Evolutionary conservation across 225 moss, liverwort and hornwort genomes (phyloP).

Genomic region (Bryoerythrophyllum caledonicum): DNA sequence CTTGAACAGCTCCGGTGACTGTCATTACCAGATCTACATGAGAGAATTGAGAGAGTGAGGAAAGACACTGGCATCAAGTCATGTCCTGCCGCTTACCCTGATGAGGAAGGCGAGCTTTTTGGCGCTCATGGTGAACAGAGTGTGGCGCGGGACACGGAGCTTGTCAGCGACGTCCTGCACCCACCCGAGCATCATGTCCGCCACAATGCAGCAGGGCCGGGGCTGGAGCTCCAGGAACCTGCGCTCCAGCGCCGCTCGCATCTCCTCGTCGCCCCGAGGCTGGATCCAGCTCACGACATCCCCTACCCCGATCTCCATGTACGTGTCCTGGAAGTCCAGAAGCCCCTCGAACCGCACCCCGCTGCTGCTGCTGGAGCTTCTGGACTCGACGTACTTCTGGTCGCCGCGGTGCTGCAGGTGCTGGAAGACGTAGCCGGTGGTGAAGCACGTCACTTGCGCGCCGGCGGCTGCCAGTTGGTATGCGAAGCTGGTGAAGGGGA

Average conservation of each 20-base stretch:
- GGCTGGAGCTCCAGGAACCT: not conserved
- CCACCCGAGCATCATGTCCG: slow-evolving; percentile 34
- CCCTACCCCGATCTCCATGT: too few relatives aligned
- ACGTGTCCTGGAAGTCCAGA: slow-evolving; percentile 2
- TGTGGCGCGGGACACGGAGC: slow-evolving; percentile 30
- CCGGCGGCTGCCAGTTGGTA: slow-evolving; percentile 19
- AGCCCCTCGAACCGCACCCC: slow-evolving; percentile 19
- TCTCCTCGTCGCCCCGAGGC: too few relatives aligned
- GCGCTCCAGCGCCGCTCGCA: too few relatives aligned
- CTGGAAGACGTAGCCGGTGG: slow-evolving; percentile 33
- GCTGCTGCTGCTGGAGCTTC: not conserved
- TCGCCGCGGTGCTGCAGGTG: slow-evolving; percentile 20
- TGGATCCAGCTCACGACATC: too few relatives aligned
- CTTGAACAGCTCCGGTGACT: slow-evolving; percentile 16
- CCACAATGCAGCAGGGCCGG: slow-evolving; percentile 34
- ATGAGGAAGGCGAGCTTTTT: slow-evolving; percentile 29
- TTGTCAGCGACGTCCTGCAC: slow-evolving; percentile 34
- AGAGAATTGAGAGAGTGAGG: too few relatives aligned
- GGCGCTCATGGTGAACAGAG: slow-evolving; percentile 25
- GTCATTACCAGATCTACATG: not conserved
- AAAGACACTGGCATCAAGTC: too few relatives aligned
- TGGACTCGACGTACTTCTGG: not conserved
- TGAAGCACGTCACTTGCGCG: slow-evolving; percentile 27
- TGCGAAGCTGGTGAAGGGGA: slow-evolving; percentile 33
- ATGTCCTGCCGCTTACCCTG: not conserved